Evolutionary conservation across 2,329 filamentous ascomycete species (phyloP), one percentile per base, ranked within the genome.

Genomic region (Epichloe elymi): DNA sequence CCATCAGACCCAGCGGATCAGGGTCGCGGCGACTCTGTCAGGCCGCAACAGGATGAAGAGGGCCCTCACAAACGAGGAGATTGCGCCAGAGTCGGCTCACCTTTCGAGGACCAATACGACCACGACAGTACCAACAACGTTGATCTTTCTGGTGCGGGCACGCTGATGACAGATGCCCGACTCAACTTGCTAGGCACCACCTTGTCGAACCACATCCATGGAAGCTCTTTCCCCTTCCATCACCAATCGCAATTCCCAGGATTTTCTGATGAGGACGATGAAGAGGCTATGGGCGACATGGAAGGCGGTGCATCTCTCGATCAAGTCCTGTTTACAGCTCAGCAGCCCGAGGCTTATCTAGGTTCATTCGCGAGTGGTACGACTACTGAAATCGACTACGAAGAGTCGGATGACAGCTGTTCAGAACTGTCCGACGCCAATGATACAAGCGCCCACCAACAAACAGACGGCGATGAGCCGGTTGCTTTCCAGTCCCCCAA

Each of bases 241-340:
- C 14, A 47, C 19, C 46, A 38, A 17, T 49, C 33, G 33, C 48
- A 33, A 38, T 30, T 10, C 10, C 40, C 53, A 58, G 46, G 43
- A 56, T 14, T 53, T 56, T 19, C 51, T 56, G 37, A 37, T 23
- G 51, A 45, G 33, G 59, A 62, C 35, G 55, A 63, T 55, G 64
- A 67, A 38, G 51, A 63, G 36, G 61, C 61, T 37, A 63, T 69
- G 63, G 65, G 61, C 58, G 66, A 67, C 20, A 61, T 59, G 50
- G 64, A 68, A 49, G 62, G 63, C 30, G 64, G 65, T 43, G 63
- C 57, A 47, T 57, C 61, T 36, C 50, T 65, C 11, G 51, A 60
- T 42, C 50, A 47, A 26, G 40, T 45, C 44, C 6, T 38, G 2
- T 39, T 12, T 6, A n/a, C 14, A 15, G 12, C 39, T 14, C 42